Evolutionary conservation across 2,329 filamentous ascomycete genomes (phyloP), one percentile per base, ranked within the genome.

Genomic region (Fusarium ambrosium): DNA sequence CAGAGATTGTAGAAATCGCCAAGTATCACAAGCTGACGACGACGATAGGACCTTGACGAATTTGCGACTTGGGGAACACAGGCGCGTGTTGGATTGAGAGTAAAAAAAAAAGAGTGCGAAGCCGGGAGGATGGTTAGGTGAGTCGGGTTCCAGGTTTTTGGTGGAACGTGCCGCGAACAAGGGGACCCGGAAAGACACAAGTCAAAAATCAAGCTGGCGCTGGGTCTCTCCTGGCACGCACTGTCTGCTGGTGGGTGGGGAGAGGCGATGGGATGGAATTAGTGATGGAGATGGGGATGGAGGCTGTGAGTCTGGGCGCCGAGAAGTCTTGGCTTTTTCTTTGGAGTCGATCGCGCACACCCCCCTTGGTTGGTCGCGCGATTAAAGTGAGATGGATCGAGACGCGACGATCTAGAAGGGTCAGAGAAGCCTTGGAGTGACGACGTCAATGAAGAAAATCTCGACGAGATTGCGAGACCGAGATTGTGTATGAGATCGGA

Each of bases 281-380:
- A 67, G 45, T 34, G 36, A 24, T 56, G 37, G 37, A 29, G 37
- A 64, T 32, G 51, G 53, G 34, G 34, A 53, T 53, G 48, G 67
- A 65, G 67, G 59, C 70, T 70, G 68, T 74, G 68, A 69, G 43
- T 37, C 69, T 74, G 71, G 66, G 72, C 62, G 68, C 72, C 68
- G 34, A 66, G 53, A 72, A 69, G 41, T 63, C 71, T 71, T 74
- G 68, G 71, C 71, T 39, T 32, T 39, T 32, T 71, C 43, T 48
- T 55, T 48, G 45, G 39, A 43, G 64, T 75, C 65, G 72, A 70
- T 70, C 62, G 34, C 36, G 16, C 39, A 39, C 37, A 27, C 27
- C 27, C 27, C 32, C 27, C 39, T 65, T 70, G 37, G 72, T 55
- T 64, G 66, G 60, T 58, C 34, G 65, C 62, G 71, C 58, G 14